phyloP scores from a whole-genome alignment of 2,329 filamentous ascomycete genomes.

The Diaporthe sp. region DNA sequence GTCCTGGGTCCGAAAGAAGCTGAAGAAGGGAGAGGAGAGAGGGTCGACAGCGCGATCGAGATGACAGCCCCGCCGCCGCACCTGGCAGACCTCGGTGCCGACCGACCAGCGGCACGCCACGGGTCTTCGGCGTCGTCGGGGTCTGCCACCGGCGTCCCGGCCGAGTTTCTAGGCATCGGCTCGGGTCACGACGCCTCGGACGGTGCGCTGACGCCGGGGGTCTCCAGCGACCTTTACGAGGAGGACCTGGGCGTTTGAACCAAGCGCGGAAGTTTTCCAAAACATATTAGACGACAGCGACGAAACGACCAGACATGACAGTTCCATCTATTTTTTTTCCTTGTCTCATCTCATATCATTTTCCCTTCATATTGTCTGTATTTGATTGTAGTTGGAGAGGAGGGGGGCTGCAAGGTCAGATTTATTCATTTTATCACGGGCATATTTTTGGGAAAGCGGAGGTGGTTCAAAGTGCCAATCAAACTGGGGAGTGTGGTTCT shows the following conservation, averaged over 20 bases:
- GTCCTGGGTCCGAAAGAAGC: constrained; percentile 28
- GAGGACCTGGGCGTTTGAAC: constrained; percentile 30
- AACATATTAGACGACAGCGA: constrained; percentile 25
- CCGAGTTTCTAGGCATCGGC: constrained; percentile 31
- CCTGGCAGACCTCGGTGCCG: constrained; percentile 9
- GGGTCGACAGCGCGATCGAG: constrained; percentile 33
- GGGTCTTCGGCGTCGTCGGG: not conserved
- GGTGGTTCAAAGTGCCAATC: not conserved
- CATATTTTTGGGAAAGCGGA: not conserved
- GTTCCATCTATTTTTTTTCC: not conserved
- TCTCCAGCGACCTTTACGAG: constrained; percentile 22
- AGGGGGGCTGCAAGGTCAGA: not conserved
- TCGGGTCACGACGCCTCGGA: constrained; percentile 29
- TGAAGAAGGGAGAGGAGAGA: constrained; percentile 23
- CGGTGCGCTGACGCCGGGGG: not conserved
- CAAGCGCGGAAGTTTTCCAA: not conserved
- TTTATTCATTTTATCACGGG: not conserved
- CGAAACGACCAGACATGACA: constrained; percentile 27
- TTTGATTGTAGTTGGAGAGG: constrained; percentile 12
- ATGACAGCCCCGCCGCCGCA: constrained; percentile 29
- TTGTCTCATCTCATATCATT: not conserved
- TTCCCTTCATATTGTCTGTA: constrained; percentile 16
- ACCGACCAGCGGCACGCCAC: not conserved
- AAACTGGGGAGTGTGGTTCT: not conserved
- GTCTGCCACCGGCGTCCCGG: not conserved